These are phyloP conservation scores for Rhizophlyctis rosea DNA, from an alignment of 192 early-diverging fungal species.

Conservation along the genomic window DNA sequence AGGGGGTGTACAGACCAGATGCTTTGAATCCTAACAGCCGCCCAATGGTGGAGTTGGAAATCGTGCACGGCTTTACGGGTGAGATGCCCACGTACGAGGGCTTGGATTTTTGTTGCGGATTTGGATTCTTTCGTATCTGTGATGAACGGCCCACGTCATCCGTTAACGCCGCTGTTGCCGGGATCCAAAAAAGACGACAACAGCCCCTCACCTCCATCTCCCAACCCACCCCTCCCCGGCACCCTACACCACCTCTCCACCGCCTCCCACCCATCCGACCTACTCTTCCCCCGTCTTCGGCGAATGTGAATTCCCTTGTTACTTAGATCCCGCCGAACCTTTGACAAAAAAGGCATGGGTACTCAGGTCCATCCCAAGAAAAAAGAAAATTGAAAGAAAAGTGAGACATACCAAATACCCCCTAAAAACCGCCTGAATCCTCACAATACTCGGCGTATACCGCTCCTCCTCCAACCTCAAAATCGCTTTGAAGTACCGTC, in stretches of 20 bases:
- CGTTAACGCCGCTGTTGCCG: too few species aligned
- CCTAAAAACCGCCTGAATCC: neutral
- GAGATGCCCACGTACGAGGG: neutral
- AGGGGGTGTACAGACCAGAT: too few species aligned
- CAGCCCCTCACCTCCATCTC: neutral
- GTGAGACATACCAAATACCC: neutral
- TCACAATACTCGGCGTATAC: neutral
- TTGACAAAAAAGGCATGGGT: neutral
- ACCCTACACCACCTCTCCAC: neutral
- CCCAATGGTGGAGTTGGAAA: neutral
- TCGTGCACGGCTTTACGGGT: neutral
- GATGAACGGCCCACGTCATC: too few species aligned
- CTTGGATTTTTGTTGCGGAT: neutral
- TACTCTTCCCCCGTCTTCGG: neutral
- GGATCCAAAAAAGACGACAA: neutral
- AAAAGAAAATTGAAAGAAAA: neutral
- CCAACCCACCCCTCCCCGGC: neutral
- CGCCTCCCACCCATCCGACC: neutral
- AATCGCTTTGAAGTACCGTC: neutral
- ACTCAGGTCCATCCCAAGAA: neutral
- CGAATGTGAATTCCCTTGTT: neutral
- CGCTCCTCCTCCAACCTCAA: neutral
- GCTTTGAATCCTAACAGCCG: neutral
- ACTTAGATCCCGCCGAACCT: neutral
- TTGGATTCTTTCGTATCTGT: neutral